Evolutionary conservation across 192 early-diverging fungal genomes (phyloP), one percentile per base, ranked within the genome.

Genomic region (Geosiphon pyriformis): DNA sequence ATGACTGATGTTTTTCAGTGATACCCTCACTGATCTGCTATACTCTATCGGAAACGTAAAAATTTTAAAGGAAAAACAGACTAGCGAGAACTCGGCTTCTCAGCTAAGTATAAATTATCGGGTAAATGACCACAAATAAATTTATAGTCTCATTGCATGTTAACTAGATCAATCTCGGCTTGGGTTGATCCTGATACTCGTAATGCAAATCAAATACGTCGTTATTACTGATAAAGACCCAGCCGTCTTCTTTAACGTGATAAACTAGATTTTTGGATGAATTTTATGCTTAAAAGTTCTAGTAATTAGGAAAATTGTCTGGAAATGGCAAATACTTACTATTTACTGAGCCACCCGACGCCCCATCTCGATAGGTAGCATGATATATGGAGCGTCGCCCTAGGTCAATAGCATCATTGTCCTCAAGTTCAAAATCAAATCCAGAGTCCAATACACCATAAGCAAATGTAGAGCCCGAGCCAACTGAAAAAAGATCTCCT

Each of bases 401-500:
- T 49, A 99, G 73, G 48, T 97, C 97, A 63, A 90, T 81, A 27
- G 97, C 97, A 72, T 97, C 94, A 1, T 83, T 83, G 2, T 85
- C 81, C 4, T 80, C 78, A 76, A 99, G 67, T 67, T 98, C 92
- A 71, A 73, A 84, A 55, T 83, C 82, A 77, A 93, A 97, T 65
- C 87, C 91, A 51, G 84, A 79, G 71, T 98, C 97, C 65, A 99
- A 80, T 42, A 99, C 90, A 82, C 97, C 95, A 76, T 99, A 99
- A 8, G 97, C 97, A 80, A 93, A 99, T 22, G 94, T 94, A 25
- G 94, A 94, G n/a, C 97, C 97, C 20, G 94, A 96, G 12, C 97
- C 97, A 33, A 99, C 97, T 32, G 94, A 95, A 74, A 99, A 99
- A 57, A 92, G 57, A 56, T 97, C 86, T 15, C 87, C 88, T 70